Conservation (phyloP, 2,329 filamentous ascomycete genomes). For the Ilyonectria robusta region DNA sequence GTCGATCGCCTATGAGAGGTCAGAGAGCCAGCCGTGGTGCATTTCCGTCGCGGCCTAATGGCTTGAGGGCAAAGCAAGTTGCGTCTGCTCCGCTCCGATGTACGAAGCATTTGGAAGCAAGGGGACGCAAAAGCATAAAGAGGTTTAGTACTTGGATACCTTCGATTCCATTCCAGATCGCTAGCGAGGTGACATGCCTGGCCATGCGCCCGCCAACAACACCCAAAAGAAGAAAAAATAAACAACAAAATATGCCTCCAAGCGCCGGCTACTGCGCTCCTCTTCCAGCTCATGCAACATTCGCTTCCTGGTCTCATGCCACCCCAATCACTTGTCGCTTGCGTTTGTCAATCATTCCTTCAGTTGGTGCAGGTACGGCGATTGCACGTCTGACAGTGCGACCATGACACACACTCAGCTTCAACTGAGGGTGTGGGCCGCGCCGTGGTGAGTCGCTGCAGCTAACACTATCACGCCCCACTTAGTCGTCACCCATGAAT, state of each 20-base stretch:
- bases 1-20: conserved; percentile 19
- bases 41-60: conserved; percentile 24
- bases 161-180: conserved; percentile 34
- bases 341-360: conserved; percentile 34
- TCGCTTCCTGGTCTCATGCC: conserved; percentile 30
- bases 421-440: conserved; percentile 36
- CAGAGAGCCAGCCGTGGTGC: conserved; percentile 16
- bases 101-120: conserved; percentile 14
- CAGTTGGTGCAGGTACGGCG: conserved; percentile 37
- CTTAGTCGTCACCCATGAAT: conserved; percentile 31
- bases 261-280: conserved; percentile 12
- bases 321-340: conserved; percentile 35
- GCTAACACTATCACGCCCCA: conserved; percentile 37
- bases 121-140: conserved; percentile 36
- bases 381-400: conserved; percentile 44
- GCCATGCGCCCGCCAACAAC: neutral
- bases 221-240: conserved; percentile 12
- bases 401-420: conserved; percentile 41
- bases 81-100: conserved; percentile 4
- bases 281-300: conserved; percentile 8
- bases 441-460: conserved; percentile 41
- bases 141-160: conserved; percentile 29
- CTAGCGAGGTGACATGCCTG: neutral
- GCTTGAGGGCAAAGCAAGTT: conserved; percentile 32
- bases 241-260: conserved; percentile 11